Evolutionary conservation across 805 yeast species (phyloP).

Genomic region (Yarrowia hollandica): DNA sequence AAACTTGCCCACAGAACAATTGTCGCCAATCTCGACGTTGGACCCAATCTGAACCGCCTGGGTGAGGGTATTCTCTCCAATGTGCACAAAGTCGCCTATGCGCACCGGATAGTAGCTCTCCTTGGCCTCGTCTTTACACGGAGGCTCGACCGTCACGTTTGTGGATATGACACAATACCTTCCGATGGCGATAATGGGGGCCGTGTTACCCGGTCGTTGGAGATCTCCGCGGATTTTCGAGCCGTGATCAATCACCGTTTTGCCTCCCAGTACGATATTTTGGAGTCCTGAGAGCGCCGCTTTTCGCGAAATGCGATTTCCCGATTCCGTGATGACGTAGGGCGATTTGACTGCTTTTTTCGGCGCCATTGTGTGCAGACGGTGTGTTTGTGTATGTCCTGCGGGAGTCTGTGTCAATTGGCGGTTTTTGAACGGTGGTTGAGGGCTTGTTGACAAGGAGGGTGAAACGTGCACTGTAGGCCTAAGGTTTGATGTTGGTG

Average conservation of each 20-base stretch:
- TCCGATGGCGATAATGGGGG: slow-evolving; percentile 44
- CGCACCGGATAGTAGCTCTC: slow-evolving; percentile 39
- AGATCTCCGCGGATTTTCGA: slow-evolving; percentile 43
- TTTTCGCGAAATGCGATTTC: slow-evolving; percentile 42
- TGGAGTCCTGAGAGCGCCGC: slow-evolving; percentile 43
- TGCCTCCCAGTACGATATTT: slow-evolving; percentile 44
- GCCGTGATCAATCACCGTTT: slow-evolving; percentile 40
- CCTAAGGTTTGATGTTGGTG: too few species aligned
- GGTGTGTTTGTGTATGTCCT: background rate
- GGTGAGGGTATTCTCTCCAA: slow-evolving; percentile 40
- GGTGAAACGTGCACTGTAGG: too few species aligned
- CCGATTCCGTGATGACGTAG: slow-evolving; percentile 36
- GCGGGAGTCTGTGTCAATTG: too few species aligned
- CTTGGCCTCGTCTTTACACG: slow-evolving; percentile 30
- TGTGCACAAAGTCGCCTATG: slow-evolving; percentile 43
- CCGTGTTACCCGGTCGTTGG: slow-evolving; percentile 35
- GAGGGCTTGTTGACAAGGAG: too few species aligned
- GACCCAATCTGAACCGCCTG: slow-evolving; percentile 46
- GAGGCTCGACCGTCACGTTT: slow-evolving; percentile 1
- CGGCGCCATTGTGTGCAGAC: background rate
- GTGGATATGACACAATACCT: slow-evolving; percentile 39
- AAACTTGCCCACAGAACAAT: slow-evolving; percentile 42
- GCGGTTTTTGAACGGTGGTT: background rate
- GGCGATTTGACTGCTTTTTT: background rate
- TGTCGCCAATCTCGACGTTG: slow-evolving; percentile 41